phyloP scores from a whole-genome alignment of 1,284 basidiomycete species.

The Rhodotorula sp. region DNA sequence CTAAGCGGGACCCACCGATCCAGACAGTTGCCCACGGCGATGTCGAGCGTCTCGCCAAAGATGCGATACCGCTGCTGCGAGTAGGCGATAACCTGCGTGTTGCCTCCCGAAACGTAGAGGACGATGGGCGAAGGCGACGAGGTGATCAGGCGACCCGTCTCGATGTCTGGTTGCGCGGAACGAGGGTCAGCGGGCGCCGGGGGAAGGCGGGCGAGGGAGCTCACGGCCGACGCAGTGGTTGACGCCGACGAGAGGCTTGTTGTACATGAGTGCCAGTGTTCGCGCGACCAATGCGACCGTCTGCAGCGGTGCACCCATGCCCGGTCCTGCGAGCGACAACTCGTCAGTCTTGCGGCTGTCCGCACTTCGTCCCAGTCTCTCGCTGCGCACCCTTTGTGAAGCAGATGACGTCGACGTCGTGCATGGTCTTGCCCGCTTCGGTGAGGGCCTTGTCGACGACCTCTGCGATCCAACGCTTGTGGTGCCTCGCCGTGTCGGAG shows the following conservation, averaged over 20 bases:
- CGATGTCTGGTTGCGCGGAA: constrained; percentile 70
- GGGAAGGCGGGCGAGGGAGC: constrained; percentile 50
- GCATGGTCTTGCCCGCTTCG: constrained; percentile 68
- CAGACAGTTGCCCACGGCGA: constrained; percentile 97
- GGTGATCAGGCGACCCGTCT: constrained; percentile 97
- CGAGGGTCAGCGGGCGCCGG: neutral
- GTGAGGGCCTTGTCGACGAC: constrained; percentile 80
- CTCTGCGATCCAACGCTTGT: constrained; percentile 85
- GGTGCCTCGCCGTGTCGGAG: constrained; percentile 90
- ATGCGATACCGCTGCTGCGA: constrained; percentile 96
- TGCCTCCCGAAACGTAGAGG: constrained; percentile 97
- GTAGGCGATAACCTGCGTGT: constrained; percentile 99
- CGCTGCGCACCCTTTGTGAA: constrained; percentile 80
- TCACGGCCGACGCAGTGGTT: constrained; percentile 98
- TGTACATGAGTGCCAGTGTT: constrained; percentile 81
- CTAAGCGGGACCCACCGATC: constrained; percentile 61
- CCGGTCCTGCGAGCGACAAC: constrained; percentile 67
- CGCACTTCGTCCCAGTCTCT: neutral
- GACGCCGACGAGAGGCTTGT: constrained; percentile 91
- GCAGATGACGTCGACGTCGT: constrained; percentile 89
- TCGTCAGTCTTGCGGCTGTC: neutral
- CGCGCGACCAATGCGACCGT: constrained; percentile 94
- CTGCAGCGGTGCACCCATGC: constrained; percentile 96
- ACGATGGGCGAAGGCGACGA: constrained; percentile 94
- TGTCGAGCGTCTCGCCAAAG: constrained; percentile 98